These are phyloP conservation scores for Annulohypoxylon truncatum DNA, from an alignment of 2,329 filamentous ascomycete genomes.

Conservation along the genomic window DNA sequence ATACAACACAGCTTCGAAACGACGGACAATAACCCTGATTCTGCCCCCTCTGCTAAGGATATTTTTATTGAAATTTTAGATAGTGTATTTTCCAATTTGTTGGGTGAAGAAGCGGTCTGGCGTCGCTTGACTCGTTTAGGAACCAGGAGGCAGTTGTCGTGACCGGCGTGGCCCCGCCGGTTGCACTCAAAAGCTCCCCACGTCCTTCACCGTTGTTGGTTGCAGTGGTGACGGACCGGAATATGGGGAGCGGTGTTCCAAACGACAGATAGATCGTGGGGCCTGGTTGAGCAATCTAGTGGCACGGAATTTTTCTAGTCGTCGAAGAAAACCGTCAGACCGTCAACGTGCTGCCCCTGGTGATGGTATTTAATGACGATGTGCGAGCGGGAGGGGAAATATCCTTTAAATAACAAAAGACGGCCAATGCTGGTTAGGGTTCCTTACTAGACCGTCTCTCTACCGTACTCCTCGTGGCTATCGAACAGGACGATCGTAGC, in stretches of 20 bases:
- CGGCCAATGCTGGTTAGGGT: not conserved
- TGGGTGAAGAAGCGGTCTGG: constrained; percentile 47
- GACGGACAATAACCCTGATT: constrained; percentile 17
- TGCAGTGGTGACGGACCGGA: constrained; percentile 7
- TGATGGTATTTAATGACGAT: constrained; percentile 11
- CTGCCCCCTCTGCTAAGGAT: constrained; percentile 20
- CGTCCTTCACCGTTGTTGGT: constrained; percentile 34
- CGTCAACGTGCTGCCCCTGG: constrained; percentile 5
- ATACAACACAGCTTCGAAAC: constrained; percentile 12
- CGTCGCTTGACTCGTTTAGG: constrained; percentile 40
- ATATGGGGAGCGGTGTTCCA: constrained; percentile 28
- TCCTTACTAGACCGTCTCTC: constrained; percentile 8
- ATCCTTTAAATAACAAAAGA: constrained; percentile 13
- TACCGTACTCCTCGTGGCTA: constrained; percentile 28
- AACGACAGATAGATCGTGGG: constrained; percentile 16
- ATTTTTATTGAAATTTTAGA: constrained; percentile 29
- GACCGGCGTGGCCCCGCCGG: constrained; percentile 42
- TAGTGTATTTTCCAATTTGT: constrained; percentile 34
- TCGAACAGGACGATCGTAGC: constrained; percentile 26
- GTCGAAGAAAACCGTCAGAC: constrained; percentile 21
- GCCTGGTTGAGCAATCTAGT: not conserved
- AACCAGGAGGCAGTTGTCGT: constrained; percentile 42
- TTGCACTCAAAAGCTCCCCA: constrained; percentile 36
- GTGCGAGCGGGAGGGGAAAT: constrained; percentile 1
- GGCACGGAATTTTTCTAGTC: constrained; percentile 9